These are phyloP conservation scores for Moesziomyces sp. DNA, from an alignment of 1,284 basidiomycete genomes.

Conservation along the genomic window DNA sequence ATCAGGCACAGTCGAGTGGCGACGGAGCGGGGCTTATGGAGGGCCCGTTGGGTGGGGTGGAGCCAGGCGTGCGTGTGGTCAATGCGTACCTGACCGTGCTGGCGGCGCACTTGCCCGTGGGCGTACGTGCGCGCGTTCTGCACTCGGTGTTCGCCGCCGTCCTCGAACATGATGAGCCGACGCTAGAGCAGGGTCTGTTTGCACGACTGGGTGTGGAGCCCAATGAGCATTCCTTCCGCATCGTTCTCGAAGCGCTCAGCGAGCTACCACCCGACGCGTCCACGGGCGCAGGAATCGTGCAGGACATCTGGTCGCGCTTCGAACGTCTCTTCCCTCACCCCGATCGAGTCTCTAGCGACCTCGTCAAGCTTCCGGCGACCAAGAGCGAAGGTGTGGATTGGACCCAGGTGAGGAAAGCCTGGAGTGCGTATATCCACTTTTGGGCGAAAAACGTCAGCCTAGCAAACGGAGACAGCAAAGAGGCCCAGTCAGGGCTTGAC, in stretches of 20 bases:
- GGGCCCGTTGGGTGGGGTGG: conserved; percentile 74
- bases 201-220: conserved; percentile 29
- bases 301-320: conserved; percentile 44
- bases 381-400: conserved; percentile 9
- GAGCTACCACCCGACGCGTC: not conserved
- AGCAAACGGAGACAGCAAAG: not conserved
- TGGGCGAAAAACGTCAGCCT: conserved; percentile 27
- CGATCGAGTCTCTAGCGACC: not conserved
- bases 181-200: conserved; percentile 43
- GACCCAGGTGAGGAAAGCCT: conserved; percentile 34
- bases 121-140: conserved; percentile 3
- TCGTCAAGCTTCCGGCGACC: not conserved
- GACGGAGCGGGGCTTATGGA: conserved; percentile 38
- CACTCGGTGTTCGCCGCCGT: not conserved
- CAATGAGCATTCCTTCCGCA: conserved; percentile 52
- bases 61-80: conserved; percentile 75
- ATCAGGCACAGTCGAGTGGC: conserved; percentile 59
- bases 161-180: not conserved
- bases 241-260: conserved; percentile 41
- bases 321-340: not conserved
- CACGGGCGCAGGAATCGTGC: conserved; percentile 1
- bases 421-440: conserved; percentile 46
- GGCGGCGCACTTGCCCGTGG: conserved; percentile 65
- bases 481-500: conserved; percentile 7
- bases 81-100: conserved; percentile 86